Percentiles rank a stretch among this genome's conserved stretches.
Conservation (phyloP, 257 asterid genomes). For the Paulownia fortunei region DNA sequence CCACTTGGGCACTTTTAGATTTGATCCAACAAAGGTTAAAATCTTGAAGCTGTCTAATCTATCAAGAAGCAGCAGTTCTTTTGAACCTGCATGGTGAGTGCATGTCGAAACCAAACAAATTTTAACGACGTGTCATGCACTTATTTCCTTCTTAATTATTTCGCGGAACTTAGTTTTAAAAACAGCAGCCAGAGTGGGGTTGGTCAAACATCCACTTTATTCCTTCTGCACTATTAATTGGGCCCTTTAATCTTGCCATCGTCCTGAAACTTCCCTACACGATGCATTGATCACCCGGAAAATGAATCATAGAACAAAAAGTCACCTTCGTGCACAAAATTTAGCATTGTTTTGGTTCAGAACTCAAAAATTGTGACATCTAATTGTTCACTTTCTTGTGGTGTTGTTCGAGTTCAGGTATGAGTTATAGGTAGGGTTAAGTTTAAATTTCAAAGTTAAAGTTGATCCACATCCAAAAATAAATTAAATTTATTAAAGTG, state of each 20-base stretch:
- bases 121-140: slow-evolving; percentile 29
- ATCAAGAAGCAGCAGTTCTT: too few species aligned
- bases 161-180: not conserved
- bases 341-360: not conserved
- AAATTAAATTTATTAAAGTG: too few species aligned
- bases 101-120: not conserved
- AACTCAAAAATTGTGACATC: not conserved
- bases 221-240: slow-evolving; percentile 9
- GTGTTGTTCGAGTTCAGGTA: too few species aligned
- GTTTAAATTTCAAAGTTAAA: too few species aligned
- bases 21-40: not conserved
- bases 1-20: not conserved
- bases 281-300: not conserved
- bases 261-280: not conserved
- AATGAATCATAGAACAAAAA: not conserved
- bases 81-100: slow-evolving; percentile 22
- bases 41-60: not conserved
- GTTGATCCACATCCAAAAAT: too few species aligned
- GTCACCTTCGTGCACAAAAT: too few species aligned
- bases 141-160: not conserved
- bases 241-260: not conserved
- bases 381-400: not conserved
- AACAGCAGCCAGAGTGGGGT: slow-evolving; percentile 47
- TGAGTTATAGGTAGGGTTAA: too few species aligned
- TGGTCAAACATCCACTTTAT: slow-evolving; percentile 40